These are phyloP conservation scores for Juglanconis sp. DNA, from an alignment of 2,329 filamentous ascomycete genomes.

Conservation along the genomic window DNA sequence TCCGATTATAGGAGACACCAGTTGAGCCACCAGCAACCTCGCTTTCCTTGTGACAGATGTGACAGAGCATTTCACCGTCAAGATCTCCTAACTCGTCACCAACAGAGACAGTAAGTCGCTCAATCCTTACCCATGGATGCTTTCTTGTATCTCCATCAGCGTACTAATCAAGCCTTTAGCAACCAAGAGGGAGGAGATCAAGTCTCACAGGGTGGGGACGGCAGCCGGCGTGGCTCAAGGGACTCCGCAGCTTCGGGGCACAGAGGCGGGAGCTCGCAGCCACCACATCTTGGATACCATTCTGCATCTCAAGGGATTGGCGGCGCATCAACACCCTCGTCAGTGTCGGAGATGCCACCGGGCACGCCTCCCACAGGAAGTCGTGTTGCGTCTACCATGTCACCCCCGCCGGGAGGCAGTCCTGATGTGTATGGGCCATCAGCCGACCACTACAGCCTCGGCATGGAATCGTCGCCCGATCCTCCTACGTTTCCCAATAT, in stretches of 20 bases:
- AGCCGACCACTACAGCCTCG: neutral
- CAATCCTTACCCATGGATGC: neutral
- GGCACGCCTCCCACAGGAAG: slow-evolving; percentile 15
- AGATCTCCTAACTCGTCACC: slow-evolving; percentile 58
- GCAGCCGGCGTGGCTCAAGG: slow-evolving; percentile 27
- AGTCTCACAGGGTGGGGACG: slow-evolving; percentile 26
- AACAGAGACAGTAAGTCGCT: slow-evolving; percentile 45
- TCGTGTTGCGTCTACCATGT: slow-evolving; percentile 5
- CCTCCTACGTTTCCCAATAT: neutral
- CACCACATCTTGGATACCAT: slow-evolving; percentile 4
- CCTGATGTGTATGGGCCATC: slow-evolving; percentile 6
- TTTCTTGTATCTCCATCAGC: slow-evolving; percentile 1
- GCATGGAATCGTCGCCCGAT: slow-evolving; percentile 7
- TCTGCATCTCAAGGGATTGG: slow-evolving; percentile 14
- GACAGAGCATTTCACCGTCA: slow-evolving; percentile 56
- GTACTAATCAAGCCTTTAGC: slow-evolving; percentile 27
- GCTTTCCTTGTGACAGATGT: slow-evolving; percentile 52
- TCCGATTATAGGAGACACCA: slow-evolving; percentile 51
- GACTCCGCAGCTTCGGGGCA: slow-evolving; percentile 21
- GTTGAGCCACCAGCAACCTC: slow-evolving; percentile 55
- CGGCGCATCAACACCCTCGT: slow-evolving; percentile 18
- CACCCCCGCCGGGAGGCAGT: slow-evolving; percentile 3
- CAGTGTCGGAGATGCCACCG: slow-evolving; percentile 23
- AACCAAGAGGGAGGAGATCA: slow-evolving; percentile 44
- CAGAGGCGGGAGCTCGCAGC: neutral